Conservation (phyloP, 129 eudicot species). For the Scalesia atractyloides region DNA sequence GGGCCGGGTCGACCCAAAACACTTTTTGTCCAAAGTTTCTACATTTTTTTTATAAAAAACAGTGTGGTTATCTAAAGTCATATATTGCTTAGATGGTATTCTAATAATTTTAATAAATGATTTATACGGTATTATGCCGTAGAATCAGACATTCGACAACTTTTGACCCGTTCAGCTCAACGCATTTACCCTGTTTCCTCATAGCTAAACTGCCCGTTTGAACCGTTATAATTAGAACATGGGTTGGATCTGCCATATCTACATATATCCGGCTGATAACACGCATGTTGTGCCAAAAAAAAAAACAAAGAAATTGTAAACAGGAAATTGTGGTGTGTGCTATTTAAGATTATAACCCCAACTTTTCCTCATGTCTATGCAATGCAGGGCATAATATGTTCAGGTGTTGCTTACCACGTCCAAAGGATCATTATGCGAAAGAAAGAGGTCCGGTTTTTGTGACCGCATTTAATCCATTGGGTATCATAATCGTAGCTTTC, state of each 20-base stretch:
- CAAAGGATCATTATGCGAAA: slow-evolving; percentile 65
- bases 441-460: slow-evolving; percentile 85
- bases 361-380: slow-evolving; percentile 26
- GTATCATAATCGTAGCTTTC: slow-evolving; percentile 76
- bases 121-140: background rate
- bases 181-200: background rate
- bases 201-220: background rate
- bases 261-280: background rate
- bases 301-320: background rate
- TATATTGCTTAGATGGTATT: background rate
- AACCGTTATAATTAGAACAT: too few species aligned
- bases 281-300: background rate
- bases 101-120: background rate
- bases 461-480: slow-evolving; percentile 76
- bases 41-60: background rate
- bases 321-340: background rate
- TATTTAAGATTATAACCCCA: background rate
- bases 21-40: background rate
- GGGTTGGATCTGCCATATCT: too few species aligned
- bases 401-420: slow-evolving; percentile 81
- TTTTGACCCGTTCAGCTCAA: background rate
- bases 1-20: background rate
- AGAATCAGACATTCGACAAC: background rate
- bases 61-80: background rate
- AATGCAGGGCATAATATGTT: slow-evolving; percentile 66